Evolutionary conservation across 2,329 filamentous ascomycete species (phyloP).

Genomic region (Ophiostoma sp.): DNA sequence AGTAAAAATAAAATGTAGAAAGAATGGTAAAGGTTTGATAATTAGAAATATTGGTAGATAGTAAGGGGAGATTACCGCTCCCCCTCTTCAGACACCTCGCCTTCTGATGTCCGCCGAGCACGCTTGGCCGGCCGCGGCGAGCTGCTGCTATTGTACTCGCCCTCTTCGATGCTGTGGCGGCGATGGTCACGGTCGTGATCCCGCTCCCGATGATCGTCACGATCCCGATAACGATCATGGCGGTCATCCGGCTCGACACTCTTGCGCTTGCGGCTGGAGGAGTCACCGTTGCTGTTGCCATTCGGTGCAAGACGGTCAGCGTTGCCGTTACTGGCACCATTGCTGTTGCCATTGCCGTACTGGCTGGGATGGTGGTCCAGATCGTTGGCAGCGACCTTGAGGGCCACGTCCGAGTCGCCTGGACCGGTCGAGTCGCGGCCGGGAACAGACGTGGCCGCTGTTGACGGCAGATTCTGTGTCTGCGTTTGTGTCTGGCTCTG

Average conservation of each 20-base stretch:
- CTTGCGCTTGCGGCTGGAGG: constrained; percentile 29
- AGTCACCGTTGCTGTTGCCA: background rate
- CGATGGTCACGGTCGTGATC: constrained; percentile 33
- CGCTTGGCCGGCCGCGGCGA: constrained; percentile 17
- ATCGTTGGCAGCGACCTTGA: constrained; percentile 39
- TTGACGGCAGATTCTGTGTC: background rate
- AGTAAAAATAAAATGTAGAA: background rate
- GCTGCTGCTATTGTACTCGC: constrained; percentile 32
- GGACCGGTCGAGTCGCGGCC: constrained; percentile 20
- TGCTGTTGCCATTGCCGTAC: background rate
- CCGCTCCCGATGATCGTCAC: constrained; percentile 29
- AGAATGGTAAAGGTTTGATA: background rate
- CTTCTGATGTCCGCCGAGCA: constrained; percentile 25
- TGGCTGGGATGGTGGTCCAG: constrained; percentile 31
- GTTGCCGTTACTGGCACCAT: background rate
- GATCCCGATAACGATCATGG: background rate
- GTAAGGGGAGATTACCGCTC: background rate
- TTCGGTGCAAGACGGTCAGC: background rate
- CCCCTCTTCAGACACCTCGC: background rate
- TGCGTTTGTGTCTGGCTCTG: constrained; percentile 19
- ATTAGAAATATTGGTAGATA: background rate
- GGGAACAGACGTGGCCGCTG: background rate
- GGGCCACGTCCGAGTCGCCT: constrained; percentile 38
- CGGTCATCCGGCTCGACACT: constrained; percentile 32
- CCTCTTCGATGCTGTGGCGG: constrained; percentile 35